Base-by-base conservation (phyloP, 352 stramenopile genomes). In the Pelagophyceae sp. region DNA sequence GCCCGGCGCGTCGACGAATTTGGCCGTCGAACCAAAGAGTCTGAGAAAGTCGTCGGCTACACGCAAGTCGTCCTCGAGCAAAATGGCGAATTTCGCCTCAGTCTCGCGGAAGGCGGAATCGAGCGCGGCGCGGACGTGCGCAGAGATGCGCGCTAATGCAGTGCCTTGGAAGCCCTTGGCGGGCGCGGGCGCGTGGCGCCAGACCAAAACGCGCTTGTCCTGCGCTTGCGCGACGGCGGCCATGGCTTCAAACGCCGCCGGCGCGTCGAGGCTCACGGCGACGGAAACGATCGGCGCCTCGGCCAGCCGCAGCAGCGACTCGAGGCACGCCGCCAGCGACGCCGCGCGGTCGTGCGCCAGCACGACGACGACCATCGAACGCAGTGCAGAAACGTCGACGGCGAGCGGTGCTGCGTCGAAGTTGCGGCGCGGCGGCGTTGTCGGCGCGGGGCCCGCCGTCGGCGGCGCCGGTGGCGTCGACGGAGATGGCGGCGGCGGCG, bases 21-120 rank as follows among this genome's bases (percentile, higher is more conserved):
- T 3, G 17, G 38, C 67, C 15, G 35, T n/a, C 17, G 31, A 2
- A 0, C 33, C 38, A 27, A 74, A 74, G 67, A 74, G 2, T 33
- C 0, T 2, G 29, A 74, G 35, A 33, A 74, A 74, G 38, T 74
- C 67, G 20, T 1, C 33, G 27, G 67, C 67, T 11, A 58, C 67
- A 23, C 67, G 67, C 2, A 74, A n/a, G 38, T 74, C 67, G 38
- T 74, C 67, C 67, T 74, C 67, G 35, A 74, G 38, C 2, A 74
- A 11, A 31, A 74, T 51, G 5, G 38, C 38, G 35, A 23, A 74
- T 23, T 58, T 15, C 2, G 35, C 67, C 17, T 31, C 67, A 37
- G 11, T 19, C 35, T 40, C 67, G 2, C 15, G n/a, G n/a, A 74
- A 74, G 17, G 20, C 67, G 35, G 11, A 20, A 2, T 25, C 67